These are phyloP conservation scores for Lichtheimia ramosa DNA, from an alignment of 371 early-diverging fungal species.

Conservation along the genomic window DNA sequence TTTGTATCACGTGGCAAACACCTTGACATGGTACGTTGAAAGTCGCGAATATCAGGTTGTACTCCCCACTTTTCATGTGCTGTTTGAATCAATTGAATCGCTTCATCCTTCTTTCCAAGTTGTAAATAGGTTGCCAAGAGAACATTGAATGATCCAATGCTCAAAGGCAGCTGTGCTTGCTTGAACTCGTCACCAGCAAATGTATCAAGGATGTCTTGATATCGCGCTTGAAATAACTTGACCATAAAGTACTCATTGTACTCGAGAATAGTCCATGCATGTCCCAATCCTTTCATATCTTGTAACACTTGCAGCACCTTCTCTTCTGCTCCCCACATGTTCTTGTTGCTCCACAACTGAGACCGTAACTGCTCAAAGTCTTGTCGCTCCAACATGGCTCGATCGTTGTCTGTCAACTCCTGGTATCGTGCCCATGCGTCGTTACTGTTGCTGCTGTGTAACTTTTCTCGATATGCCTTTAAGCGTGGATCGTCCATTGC, in stretches of 20 bases:
- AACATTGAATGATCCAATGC: conserved; percentile 36
- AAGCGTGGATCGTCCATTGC: background rate
- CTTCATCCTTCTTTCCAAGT: conserved; percentile 26
- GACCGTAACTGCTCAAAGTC: conserved; percentile 35
- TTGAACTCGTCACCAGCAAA: conserved; percentile 15
- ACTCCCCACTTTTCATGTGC: conserved; percentile 15
- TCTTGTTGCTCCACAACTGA: conserved; percentile 23
- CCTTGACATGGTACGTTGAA: conserved; percentile 39
- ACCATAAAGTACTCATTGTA: conserved; percentile 48
- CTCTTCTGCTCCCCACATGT: conserved; percentile 39
- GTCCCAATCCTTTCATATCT: conserved; percentile 35
- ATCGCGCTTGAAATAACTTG: conserved; percentile 34
- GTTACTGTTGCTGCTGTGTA: background rate
- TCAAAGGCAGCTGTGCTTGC: conserved; percentile 13
- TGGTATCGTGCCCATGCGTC: conserved; percentile 5
- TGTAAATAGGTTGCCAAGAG: conserved; percentile 43
- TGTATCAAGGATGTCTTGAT: conserved; percentile 34
- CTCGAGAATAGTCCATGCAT: conserved; percentile 32
- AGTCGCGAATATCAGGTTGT: conserved; percentile 33
- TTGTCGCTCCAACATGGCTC: conserved; percentile 17
- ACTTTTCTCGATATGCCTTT: conserved; percentile 2
- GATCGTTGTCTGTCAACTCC: background rate
- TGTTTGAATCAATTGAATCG: conserved; percentile 26
- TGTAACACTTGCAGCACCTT: conserved; percentile 31
- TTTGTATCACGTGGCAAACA: conserved; percentile 31